Evolutionary conservation across 139 green algal species (phyloP).

Genomic region (Picochlorum sp.): DNA sequence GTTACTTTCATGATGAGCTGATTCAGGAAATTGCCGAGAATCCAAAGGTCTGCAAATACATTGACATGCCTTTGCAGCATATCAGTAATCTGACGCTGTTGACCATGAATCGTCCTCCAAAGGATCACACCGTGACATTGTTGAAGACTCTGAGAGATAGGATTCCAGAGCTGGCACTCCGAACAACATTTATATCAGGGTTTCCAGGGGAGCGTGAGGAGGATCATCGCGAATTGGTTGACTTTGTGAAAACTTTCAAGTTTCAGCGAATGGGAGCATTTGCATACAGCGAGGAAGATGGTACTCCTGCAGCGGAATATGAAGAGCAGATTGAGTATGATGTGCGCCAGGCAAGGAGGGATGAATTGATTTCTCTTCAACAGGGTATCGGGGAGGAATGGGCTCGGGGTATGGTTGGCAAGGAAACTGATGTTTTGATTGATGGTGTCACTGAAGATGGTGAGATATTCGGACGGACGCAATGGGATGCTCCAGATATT

Average conservation of each 20-base stretch:
- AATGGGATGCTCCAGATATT: constrained; percentile 57
- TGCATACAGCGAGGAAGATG: constrained; percentile 78
- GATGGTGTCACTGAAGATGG: constrained; percentile 66
- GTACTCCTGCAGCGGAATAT: constrained; percentile 68
- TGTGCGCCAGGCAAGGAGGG: constrained; percentile 49
- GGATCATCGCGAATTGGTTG: constrained; percentile 66
- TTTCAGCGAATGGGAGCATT: constrained; percentile 84
- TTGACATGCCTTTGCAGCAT: constrained; percentile 94
- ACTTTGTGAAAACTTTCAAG: constrained; percentile 53
- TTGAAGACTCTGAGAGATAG: constrained; percentile 62
- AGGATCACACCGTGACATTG: constrained; percentile 53
- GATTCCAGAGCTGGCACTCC: constrained; percentile 71
- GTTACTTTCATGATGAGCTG: constrained; percentile 64
- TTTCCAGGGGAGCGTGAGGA: constrained; percentile 74
- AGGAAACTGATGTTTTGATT: constrained; percentile 61
- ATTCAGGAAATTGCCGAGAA: constrained; percentile 81
- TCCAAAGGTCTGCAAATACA: constrained; percentile 87
- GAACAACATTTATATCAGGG: constrained; percentile 84
- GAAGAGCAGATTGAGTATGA: constrained; percentile 38
- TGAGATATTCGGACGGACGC: constrained; percentile 58
- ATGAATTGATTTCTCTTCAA: constrained; percentile 69
- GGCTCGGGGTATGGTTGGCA: constrained; percentile 49
- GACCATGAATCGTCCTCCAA: constrained; percentile 75
- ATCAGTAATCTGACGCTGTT: constrained; percentile 77
- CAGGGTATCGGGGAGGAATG: constrained; percentile 59